Evolutionary conservation across 371 early-diverging fungal species (phyloP).

Genomic region (Rhizopus sp.): DNA sequence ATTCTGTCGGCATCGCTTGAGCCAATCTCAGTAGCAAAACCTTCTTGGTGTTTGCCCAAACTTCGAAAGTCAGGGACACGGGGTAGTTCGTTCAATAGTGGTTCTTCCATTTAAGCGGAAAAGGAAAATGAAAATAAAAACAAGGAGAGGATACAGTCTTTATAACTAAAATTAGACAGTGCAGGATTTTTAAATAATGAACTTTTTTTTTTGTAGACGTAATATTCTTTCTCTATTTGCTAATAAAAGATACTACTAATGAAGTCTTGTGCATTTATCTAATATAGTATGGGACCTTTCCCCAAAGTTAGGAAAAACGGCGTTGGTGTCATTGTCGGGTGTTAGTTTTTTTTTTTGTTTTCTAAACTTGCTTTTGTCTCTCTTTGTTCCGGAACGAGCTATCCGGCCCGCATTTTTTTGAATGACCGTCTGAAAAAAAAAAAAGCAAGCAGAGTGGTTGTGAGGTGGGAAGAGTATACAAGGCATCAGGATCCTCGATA

Average conservation of each 20-base stretch:
- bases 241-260: too few relatives aligned
- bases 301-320: too few relatives aligned
- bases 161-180: too few relatives aligned
- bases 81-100: background rate
- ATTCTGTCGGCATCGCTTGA: slow-evolving; percentile 31
- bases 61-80: slow-evolving; percentile 22
- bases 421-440: background rate
- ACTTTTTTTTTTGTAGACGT: background rate
- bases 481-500: background rate
- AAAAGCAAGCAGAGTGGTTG: too few relatives aligned
- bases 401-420: background rate
- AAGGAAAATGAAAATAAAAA: slow-evolving; percentile 1
- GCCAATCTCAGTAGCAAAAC: slow-evolving; percentile 31
- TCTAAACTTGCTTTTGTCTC: background rate
- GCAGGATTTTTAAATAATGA: background rate
- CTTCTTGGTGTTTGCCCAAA: slow-evolving; percentile 23
- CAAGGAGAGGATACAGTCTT: background rate
- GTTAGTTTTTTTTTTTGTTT: too few relatives aligned
- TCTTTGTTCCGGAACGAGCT: background rate
- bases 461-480: background rate
- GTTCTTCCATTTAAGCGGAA: slow-evolving; percentile 15
- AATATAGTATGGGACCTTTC: too few relatives aligned
- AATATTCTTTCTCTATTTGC: too few relatives aligned
- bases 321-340: too few relatives aligned
- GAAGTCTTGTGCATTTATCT: too few relatives aligned